Evolutionary conservation across 257 asterid species (phyloP).

Genomic region (Salvia hispanica): DNA sequence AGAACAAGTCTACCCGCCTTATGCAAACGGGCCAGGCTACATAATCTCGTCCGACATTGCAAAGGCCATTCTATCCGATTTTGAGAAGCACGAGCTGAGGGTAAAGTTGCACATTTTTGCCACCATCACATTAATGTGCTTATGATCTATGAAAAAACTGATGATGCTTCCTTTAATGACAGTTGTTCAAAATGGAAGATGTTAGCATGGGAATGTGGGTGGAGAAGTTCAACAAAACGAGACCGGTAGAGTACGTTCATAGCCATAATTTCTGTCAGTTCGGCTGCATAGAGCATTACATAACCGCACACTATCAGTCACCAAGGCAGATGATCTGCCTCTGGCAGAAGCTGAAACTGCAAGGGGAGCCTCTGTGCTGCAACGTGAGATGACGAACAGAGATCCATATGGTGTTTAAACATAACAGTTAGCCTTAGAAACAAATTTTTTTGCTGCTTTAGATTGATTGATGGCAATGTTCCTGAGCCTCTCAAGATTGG

Average conservation of each 20-base stretch:
- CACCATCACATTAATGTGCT: neutral
- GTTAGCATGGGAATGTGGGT: slow-evolving; percentile 98
- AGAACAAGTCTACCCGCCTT: slow-evolving; percentile 81
- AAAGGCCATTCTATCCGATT: slow-evolving; percentile 59
- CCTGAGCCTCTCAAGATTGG: slow-evolving; percentile 1
- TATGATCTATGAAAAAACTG: neutral
- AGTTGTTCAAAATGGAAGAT: slow-evolving; percentile 95
- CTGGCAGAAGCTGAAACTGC: slow-evolving; percentile 65
- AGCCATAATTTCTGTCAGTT: slow-evolving; percentile 82
- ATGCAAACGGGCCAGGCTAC: slow-evolving; percentile 95
- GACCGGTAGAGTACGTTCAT: slow-evolving; percentile 63
- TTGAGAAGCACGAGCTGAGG: slow-evolving; percentile 56
- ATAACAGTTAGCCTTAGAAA: slow-evolving; percentile 16
- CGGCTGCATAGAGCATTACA: slow-evolving; percentile 73
- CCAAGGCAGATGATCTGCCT: slow-evolving; percentile 84
- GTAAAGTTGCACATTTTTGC: slow-evolving; percentile 41
- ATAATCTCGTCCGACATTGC: slow-evolving; percentile 84
- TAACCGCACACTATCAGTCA: slow-evolving; percentile 84
- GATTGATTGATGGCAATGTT: slow-evolving; percentile 24
- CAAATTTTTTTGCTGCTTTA: slow-evolving; percentile 42
- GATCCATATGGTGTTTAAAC: neutral
- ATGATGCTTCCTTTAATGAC: slow-evolving; percentile 21
- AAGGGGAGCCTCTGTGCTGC: slow-evolving; percentile 63
- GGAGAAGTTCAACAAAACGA: slow-evolving; percentile 54
- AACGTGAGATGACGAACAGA: slow-evolving; percentile 55